These are phyloP conservation scores for Metarhizium brunneum DNA, from an alignment of 2,329 filamentous ascomycete genomes.

Conservation along the genomic window DNA sequence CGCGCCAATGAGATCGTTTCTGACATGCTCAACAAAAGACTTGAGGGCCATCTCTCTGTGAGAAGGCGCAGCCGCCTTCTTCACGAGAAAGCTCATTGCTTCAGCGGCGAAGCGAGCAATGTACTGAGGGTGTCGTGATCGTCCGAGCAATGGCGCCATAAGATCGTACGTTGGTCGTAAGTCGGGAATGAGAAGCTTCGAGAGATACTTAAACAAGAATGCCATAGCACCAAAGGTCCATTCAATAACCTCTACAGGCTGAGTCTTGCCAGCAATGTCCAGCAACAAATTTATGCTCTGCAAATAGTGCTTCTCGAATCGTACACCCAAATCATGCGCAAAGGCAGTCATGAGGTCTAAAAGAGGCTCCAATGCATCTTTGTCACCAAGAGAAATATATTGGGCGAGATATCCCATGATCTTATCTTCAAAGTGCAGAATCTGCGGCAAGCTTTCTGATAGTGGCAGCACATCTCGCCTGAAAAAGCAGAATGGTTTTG, in stretches of 20 bases:
- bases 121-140: conserved; percentile 71
- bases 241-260: conserved; percentile 84
- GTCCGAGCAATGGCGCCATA: conserved; percentile 76
- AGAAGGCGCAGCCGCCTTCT: conserved; percentile 74
- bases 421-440: conserved; percentile 79
- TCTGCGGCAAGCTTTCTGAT: conserved; percentile 83
- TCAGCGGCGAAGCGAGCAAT: conserved; percentile 90
- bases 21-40: conserved; percentile 61
- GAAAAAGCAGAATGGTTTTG: conserved; percentile 71
- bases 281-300: conserved; percentile 66
- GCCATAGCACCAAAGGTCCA: conserved; percentile 93
- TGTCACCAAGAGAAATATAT: conserved; percentile 70
- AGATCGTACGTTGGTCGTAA: conserved; percentile 76
- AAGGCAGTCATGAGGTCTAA: conserved; percentile 85
- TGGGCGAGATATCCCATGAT: conserved; percentile 71
- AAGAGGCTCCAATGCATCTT: conserved; percentile 74
- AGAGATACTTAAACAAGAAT: conserved; percentile 96
- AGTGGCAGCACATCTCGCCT: conserved; percentile 64
- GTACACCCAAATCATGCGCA: conserved; percentile 80
- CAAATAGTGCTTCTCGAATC: conserved; percentile 84
- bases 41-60: conserved; percentile 65
- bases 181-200: conserved; percentile 76
- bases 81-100: conserved; percentile 85
- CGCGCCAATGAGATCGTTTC: conserved; percentile 53
- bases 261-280: conserved; percentile 65